Conservation (phyloP, 176 grass and related monocot genomes). For the Rhynchospora pubera region DNA sequence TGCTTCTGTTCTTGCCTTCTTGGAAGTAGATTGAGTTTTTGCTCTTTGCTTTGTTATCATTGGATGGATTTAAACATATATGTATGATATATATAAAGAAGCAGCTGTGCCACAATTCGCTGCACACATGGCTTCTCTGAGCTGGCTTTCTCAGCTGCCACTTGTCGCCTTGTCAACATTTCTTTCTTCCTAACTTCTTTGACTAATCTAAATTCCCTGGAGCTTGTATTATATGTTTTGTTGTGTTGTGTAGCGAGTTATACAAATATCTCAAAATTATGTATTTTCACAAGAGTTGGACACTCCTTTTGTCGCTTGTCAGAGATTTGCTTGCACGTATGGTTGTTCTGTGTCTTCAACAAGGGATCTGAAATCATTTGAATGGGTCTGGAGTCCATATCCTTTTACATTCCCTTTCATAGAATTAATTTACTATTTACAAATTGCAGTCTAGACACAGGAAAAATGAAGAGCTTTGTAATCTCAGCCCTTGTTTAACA, state of each 20-base stretch:
- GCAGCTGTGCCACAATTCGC: not conserved
- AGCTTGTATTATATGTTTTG: not conserved
- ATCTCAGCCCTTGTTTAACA: not conserved
- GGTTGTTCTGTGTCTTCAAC: not conserved
- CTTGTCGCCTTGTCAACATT: not conserved
- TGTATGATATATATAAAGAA: constrained; percentile 1
- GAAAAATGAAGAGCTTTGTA: not conserved
- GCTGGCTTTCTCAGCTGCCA: not conserved
- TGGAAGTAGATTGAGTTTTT: too few relatives aligned
- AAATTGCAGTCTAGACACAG: not conserved
- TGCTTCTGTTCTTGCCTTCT: not conserved
- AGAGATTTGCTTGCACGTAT: not conserved
- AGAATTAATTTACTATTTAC: not conserved
- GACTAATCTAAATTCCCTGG: not conserved
- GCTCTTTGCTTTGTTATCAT: not conserved
- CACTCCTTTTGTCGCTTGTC: not conserved
- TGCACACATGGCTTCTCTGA: not conserved
- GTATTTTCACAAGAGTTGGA: not conserved
- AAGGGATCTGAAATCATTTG: not conserved
- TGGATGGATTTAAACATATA: not conserved
- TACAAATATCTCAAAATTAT: not conserved
- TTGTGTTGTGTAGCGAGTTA: not conserved
- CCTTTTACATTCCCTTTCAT: not conserved
- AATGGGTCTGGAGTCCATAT: not conserved
- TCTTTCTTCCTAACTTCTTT: constrained; percentile 14